A percentile compares a stretch with the other conserved stretches of the same genome.
phyloP scores from a whole-genome alignment of 805 yeast species.

The Saccharomycopsis sp. region DNA sequence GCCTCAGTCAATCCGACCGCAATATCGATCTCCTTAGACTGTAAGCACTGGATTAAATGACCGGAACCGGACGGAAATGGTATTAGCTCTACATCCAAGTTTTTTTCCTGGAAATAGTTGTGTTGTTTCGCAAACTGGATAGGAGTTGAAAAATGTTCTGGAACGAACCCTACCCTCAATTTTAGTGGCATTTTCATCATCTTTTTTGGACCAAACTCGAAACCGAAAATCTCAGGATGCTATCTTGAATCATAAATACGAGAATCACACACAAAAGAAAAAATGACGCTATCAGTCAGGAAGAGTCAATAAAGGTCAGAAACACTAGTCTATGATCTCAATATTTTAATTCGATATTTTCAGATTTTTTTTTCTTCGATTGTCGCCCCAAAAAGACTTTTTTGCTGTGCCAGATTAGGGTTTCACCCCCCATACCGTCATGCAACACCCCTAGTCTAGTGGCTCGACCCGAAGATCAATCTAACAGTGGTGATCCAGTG shows the following conservation, averaged over 20 bases:
- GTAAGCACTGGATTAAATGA: constrained; percentile 68
- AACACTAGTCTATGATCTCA: background rate
- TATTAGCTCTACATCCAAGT: constrained; percentile 51
- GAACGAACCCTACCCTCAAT: constrained; percentile 71
- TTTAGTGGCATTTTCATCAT: constrained; percentile 21
- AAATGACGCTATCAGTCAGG: background rate
- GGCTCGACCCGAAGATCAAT: no score
- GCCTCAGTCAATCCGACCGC: constrained; percentile 92
- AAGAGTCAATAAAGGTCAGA: background rate
- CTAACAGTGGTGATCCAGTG: no score
- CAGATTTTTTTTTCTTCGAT: background rate
- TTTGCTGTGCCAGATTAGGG: background rate
- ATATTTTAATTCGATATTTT: no score
- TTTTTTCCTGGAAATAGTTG: constrained; percentile 44
- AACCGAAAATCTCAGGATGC: no score
- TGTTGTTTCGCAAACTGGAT: constrained; percentile 61
- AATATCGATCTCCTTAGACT: constrained; percentile 57
- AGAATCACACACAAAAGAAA: background rate
- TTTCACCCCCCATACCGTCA: background rate
- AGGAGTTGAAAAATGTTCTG: constrained; percentile 91
- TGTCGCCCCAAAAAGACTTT: background rate
- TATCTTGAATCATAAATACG: no score
- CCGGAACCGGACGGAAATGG: constrained; percentile 88
- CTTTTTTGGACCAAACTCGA: no score
- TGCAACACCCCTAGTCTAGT: background rate